Conservation (phyloP, 257 asterid genomes). For the Cynanchum wilfordii region DNA sequence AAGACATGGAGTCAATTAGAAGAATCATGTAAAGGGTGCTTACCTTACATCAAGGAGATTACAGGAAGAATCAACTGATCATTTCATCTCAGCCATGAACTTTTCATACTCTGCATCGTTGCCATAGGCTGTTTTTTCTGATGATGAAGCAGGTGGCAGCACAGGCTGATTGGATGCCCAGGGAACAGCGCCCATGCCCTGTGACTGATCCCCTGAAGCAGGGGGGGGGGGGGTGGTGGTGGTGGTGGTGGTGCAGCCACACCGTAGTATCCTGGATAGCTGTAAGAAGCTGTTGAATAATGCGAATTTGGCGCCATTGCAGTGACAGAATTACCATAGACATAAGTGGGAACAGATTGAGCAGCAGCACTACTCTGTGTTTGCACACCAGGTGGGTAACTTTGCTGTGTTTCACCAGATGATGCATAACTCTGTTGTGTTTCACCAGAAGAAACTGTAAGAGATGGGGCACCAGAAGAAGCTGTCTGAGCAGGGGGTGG, state of each 20-base stretch:
- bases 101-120: slow-evolving; percentile 81
- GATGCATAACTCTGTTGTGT: slow-evolving; percentile 50
- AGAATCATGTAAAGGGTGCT: slow-evolving; percentile 6
- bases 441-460: slow-evolving; percentile 51
- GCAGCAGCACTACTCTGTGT: slow-evolving; percentile 50
- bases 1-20: neutral
- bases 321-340: slow-evolving; percentile 42
- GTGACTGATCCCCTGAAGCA: slow-evolving; percentile 48
- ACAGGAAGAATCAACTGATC: slow-evolving; percentile 15
- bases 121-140: slow-evolving; percentile 48
- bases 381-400: slow-evolving; percentile 76
- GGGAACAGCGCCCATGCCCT: slow-evolving; percentile 56
- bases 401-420: slow-evolving; percentile 63
- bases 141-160: slow-evolving; percentile 56
- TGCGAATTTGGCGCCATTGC: slow-evolving; percentile 58
- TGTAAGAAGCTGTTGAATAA: slow-evolving; percentile 57
- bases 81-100: slow-evolving; percentile 94
- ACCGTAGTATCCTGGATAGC: slow-evolving; percentile 62
- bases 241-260: slow-evolving; percentile 54
- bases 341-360: slow-evolving; percentile 53
- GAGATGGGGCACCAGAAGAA: slow-evolving; percentile 46
- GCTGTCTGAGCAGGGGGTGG: slow-evolving; percentile 62
- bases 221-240: slow-evolving; percentile 57
- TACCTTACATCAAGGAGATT: slow-evolving; percentile 31
- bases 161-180: slow-evolving; percentile 72